Percentiles rank a stretch among this genome's conserved stretches.
phyloP scores from a whole-genome alignment of 129 eudicot genomes.

The Escallonia herrerae region DNA sequence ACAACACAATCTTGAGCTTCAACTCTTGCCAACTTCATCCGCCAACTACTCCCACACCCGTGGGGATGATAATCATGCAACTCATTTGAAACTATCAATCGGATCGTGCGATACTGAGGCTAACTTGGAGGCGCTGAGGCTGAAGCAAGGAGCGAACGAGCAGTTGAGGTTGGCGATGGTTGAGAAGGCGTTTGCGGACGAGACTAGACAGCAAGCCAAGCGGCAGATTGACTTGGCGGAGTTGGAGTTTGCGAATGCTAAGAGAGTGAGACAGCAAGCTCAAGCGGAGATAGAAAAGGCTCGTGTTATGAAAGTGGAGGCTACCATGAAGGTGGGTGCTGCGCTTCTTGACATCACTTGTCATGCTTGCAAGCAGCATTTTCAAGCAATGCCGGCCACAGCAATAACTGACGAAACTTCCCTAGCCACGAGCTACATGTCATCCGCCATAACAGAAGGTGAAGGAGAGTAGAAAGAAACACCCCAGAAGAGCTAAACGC shows the following conservation, averaged over 20 bases:
- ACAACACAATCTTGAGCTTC: conserved; percentile 51
- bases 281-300: conserved; percentile 72
- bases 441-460: conserved; percentile 51
- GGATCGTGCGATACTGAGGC: conserved; percentile 23
- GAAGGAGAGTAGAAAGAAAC: conserved; percentile 27
- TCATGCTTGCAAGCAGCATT: conserved; percentile 54
- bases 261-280: conserved; percentile 72
- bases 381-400: conserved; percentile 20
- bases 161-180: conserved; percentile 46
- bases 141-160: conserved; percentile 10
- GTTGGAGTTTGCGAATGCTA: conserved; percentile 66
- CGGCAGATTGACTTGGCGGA: conserved; percentile 68
- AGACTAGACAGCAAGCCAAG: conserved; percentile 64
- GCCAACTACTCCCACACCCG: conserved; percentile 1
- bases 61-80: conserved; percentile 21
- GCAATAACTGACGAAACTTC: conserved; percentile 34
- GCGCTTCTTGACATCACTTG: conserved; percentile 64
- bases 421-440: conserved; percentile 56
- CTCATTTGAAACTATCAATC: conserved; percentile 58
- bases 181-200: conserved; percentile 58
- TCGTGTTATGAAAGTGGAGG: conserved; percentile 43
- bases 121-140: neutral
- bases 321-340: conserved; percentile 40
- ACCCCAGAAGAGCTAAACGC: no score
- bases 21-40: conserved; percentile 37